A percentile compares a stretch with the other conserved stretches of the same genome.
Conservation (phyloP, 352 stramenopile genomes). For the Phytophthora pinifolia region DNA sequence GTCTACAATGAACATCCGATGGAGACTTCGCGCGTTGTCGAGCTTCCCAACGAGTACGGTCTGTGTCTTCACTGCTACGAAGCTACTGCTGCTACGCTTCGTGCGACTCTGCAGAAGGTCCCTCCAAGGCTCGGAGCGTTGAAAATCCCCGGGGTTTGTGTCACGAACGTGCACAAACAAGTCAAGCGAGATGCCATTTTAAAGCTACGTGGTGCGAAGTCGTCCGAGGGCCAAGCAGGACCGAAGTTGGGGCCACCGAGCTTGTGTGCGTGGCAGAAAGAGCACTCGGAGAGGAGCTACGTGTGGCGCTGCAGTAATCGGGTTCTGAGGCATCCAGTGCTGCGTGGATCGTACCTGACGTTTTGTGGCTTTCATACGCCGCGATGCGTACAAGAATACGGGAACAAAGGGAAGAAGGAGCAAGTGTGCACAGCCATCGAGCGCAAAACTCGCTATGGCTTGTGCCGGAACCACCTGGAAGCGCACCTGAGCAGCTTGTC, state of each 20-base stretch:
- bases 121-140: slow-evolving; percentile 36
- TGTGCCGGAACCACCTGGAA: slow-evolving; percentile 76
- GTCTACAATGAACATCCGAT: slow-evolving; percentile 42
- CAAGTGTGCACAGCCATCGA: slow-evolving; percentile 47
- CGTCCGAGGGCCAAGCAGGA: neutral
- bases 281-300: slow-evolving; percentile 50
- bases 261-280: slow-evolving; percentile 57
- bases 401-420: slow-evolving; percentile 36
- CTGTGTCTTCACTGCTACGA: slow-evolving; percentile 66
- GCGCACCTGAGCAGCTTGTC: slow-evolving; percentile 52
- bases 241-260: slow-evolving; percentile 19
- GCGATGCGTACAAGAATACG: slow-evolving; percentile 66
- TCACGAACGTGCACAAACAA: slow-evolving; percentile 21
- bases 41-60: slow-evolving; percentile 59
- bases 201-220: slow-evolving; percentile 12
- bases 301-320: slow-evolving; percentile 61
- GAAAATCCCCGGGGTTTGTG: slow-evolving; percentile 47
- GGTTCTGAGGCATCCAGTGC: slow-evolving; percentile 61
- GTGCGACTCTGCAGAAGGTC: slow-evolving; percentile 47
- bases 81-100: slow-evolving; percentile 38
- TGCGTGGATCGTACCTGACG: slow-evolving; percentile 50
- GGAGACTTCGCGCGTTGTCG: slow-evolving; percentile 46
- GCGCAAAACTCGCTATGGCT: slow-evolving; percentile 55
- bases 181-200: slow-evolving; percentile 22
- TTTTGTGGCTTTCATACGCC: slow-evolving; percentile 68